These are phyloP conservation scores for Dryas integrifolia DNA, from an alignment of 331 rosid genomes.

Conservation along the genomic window DNA sequence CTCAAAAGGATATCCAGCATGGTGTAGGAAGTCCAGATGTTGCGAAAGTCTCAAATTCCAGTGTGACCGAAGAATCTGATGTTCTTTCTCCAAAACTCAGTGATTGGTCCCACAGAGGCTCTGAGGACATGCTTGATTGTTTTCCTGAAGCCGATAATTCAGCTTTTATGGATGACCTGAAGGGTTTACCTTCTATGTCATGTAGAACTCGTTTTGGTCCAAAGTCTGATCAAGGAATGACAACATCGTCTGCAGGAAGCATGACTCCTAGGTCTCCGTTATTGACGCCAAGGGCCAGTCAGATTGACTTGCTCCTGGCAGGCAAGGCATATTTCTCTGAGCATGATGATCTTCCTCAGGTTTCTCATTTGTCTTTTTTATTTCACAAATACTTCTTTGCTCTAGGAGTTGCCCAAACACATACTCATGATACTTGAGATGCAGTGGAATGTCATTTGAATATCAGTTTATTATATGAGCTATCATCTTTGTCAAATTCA, in stretches of 20 bases:
- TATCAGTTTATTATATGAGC: not conserved
- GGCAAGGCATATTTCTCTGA: conserved; percentile 94
- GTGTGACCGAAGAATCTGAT: conserved; percentile 94
- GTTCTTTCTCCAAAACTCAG: conserved; percentile 84
- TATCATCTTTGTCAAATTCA: not conserved
- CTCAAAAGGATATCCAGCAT: conserved; percentile 78
- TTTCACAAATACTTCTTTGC: conserved; percentile 3
- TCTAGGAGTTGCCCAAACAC: conserved; percentile 7
- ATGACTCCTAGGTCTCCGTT: conserved; percentile 98
- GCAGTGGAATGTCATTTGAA: not conserved
- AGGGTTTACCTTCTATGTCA: conserved; percentile 86
- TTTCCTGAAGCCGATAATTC: conserved; percentile 87
- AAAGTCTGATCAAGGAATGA: conserved; percentile 98
- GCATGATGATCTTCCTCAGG: conserved; percentile 95
- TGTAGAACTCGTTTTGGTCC: conserved; percentile 98
- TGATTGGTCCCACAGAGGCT: conserved; percentile 96
- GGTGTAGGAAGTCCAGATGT: conserved; percentile 87
- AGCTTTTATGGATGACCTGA: conserved; percentile 79
- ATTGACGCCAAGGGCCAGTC: conserved; percentile 92
- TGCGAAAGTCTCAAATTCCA: conserved; percentile 87
- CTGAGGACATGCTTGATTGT: conserved; percentile 97
- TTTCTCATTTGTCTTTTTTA: conserved; percentile 32
- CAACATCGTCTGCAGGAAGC: conserved; percentile 98
- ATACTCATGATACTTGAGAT: not conserved
- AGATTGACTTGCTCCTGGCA: conserved; percentile 81